Percentiles rank a stretch among this genome's conserved stretches.
Evolutionary conservation across 768 basidiomycete genomes (phyloP).

Genomic region (Pleurotus giganteus): DNA sequence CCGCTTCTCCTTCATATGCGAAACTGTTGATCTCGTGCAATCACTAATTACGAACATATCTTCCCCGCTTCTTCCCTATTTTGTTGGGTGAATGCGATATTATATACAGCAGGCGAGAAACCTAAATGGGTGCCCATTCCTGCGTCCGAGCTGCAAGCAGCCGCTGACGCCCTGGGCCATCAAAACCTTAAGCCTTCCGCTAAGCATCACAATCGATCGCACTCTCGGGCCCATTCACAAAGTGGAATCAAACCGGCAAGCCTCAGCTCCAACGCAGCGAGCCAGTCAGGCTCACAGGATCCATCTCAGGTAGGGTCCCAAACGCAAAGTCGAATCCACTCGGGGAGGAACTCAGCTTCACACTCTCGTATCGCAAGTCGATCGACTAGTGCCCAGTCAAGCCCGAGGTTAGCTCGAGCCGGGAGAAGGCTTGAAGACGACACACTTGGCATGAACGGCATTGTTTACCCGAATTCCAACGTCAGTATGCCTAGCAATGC

Average conservation of each 20-base stretch:
- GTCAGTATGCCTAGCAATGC: not conserved
- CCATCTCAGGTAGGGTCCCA: slow-evolving; percentile 4
- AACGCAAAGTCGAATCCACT: slow-evolving; percentile 21
- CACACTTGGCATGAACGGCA: not conserved
- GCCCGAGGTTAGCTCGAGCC: not conserved
- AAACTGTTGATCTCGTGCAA: slow-evolving; percentile 1
- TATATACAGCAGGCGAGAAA: slow-evolving; percentile 43
- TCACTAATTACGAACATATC: not conserved
- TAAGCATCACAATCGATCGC: slow-evolving; percentile 13
- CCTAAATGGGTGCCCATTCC: slow-evolving; percentile 64
- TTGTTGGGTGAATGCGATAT: not conserved
- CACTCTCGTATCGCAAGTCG: slow-evolving; percentile 11
- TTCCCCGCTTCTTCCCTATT: slow-evolving; percentile 5
- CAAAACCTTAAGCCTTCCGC: slow-evolving; percentile 10
- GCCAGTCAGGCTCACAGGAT: slow-evolving; percentile 15
- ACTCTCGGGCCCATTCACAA: slow-evolving; percentile 22
- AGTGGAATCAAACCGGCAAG: slow-evolving; percentile 5
- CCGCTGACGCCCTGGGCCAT: slow-evolving; percentile 36
- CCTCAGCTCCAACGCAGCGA: slow-evolving; percentile 5
- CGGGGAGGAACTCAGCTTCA: slow-evolving; percentile 19
- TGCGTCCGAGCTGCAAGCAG: slow-evolving; percentile 51
- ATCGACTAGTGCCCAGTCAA: slow-evolving; percentile 4
- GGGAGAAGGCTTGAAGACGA: slow-evolving; percentile 5
- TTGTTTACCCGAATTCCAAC: not conserved
- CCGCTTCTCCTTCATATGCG: not conserved